Evolutionary conservation across 2,329 filamentous ascomycete species (phyloP).

Genomic region (Paecilomyces variotii): DNA sequence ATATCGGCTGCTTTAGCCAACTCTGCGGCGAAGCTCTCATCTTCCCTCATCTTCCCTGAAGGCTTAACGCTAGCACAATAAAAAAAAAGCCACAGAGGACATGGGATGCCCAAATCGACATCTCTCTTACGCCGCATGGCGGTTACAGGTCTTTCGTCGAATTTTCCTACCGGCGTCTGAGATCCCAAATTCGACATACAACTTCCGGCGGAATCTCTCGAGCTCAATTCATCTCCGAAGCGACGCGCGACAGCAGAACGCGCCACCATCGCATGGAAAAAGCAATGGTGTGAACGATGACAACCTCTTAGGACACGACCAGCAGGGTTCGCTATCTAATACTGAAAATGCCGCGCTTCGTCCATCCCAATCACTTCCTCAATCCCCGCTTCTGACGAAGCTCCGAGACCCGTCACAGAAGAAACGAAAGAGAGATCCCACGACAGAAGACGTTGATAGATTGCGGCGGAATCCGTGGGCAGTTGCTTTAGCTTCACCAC

Average conservation of each 20-base stretch:
- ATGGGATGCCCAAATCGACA: constrained; percentile 21
- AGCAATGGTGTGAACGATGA: neutral
- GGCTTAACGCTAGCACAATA: neutral
- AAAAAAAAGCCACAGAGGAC: neutral
- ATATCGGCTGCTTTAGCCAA: neutral
- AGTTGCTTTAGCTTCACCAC: constrained; percentile 28
- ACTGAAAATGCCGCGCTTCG: constrained; percentile 1
- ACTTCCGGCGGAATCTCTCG: constrained; percentile 8
- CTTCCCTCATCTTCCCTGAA: neutral
- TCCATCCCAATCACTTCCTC: constrained; percentile 26
- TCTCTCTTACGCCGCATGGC: constrained; percentile 25
- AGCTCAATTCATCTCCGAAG: constrained; percentile 3
- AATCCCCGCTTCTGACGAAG: constrained; percentile 26
- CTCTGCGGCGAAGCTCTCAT: neutral
- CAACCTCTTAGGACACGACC: neutral
- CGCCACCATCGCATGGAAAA: neutral
- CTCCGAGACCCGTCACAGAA: constrained; percentile 8
- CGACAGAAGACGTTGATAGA: constrained; percentile 16
- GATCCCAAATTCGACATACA: neutral
- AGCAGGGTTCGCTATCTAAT: neutral
- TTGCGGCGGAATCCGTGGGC: constrained; percentile 35
- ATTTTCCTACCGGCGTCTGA: constrained; percentile 9
- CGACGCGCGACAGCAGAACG: neutral
- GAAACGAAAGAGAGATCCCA: constrained; percentile 17
- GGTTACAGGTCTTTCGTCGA: constrained; percentile 18